Evolutionary conservation across 345 rosid genomes (phyloP).

Genomic region (Boechera stricta): DNA sequence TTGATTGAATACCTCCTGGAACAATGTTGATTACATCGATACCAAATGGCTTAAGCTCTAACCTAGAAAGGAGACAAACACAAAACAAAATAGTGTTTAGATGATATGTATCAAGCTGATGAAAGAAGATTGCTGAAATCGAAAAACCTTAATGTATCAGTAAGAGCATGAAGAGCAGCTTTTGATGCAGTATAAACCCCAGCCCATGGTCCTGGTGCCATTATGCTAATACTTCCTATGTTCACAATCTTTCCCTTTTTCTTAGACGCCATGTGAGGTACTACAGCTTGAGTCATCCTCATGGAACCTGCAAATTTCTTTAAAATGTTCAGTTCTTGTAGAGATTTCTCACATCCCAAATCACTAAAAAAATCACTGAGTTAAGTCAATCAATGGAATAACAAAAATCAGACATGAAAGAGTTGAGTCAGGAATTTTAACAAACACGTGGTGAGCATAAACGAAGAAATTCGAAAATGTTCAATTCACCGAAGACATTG

Average conservation of each 20-base stretch:
- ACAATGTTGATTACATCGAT: constrained; percentile 75
- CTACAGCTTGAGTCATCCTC: constrained; percentile 87
- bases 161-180: constrained; percentile 86
- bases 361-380: background rate
- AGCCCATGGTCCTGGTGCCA: constrained; percentile 78
- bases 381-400: background rate
- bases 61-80: constrained; percentile 42
- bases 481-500: constrained; percentile 69
- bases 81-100: background rate
- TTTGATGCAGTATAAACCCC: constrained; percentile 84
- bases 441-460: constrained; percentile 36
- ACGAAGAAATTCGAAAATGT: background rate
- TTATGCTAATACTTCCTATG: constrained; percentile 66
- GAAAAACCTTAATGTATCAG: constrained; percentile 76
- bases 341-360: background rate
- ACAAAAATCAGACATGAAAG: background rate
- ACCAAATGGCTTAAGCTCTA: constrained; percentile 85
- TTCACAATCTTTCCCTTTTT: constrained; percentile 77
- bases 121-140: background rate
- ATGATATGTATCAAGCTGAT: constrained; percentile 14
- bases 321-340: background rate
- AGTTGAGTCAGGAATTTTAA: constrained; percentile 27
- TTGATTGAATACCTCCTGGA: constrained; percentile 83
- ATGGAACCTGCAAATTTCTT: constrained; percentile 58
- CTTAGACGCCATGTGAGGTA: constrained; percentile 82